Conservation (phyloP, 2,329 filamentous ascomycete species). For the Colletotrichum tamarilloi region DNA sequence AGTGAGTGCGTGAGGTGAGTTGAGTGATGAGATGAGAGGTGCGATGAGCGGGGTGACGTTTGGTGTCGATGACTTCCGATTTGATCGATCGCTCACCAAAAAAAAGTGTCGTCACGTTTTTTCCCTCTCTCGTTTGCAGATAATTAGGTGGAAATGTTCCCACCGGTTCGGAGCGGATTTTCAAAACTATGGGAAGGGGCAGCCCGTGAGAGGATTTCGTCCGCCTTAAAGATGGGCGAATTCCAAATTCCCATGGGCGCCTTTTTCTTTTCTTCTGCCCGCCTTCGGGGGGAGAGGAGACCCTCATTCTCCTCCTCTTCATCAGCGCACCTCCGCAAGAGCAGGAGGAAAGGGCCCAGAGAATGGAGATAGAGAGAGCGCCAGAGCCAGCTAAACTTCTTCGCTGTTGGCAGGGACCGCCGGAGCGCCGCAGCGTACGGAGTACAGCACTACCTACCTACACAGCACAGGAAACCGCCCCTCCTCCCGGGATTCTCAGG, state of each 20-base stretch:
- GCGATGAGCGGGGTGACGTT: background rate
- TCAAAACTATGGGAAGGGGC: background rate
- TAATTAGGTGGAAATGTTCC: too few relatives aligned
- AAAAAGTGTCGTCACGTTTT: background rate
- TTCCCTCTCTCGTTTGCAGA: background rate
- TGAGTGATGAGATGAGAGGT: too few relatives aligned
- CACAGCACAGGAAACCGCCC: too few relatives aligned
- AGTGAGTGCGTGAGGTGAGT: too few relatives aligned
- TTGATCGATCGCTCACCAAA: background rate
- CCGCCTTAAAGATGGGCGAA: conserved; percentile 20
- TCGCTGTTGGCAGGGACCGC: background rate
- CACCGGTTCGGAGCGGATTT: background rate
- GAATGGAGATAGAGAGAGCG: background rate
- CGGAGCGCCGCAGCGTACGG: background rate
- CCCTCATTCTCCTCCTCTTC: background rate
- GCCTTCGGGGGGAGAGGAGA: background rate
- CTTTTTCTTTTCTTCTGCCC: background rate
- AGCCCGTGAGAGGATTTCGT: background rate
- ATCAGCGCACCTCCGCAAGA: background rate
- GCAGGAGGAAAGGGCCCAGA: background rate
- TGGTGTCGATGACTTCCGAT: background rate
- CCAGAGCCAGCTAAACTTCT: background rate
- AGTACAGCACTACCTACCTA: background rate
- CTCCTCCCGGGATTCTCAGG: background rate
- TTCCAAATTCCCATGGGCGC: conserved; percentile 24